Evolutionary conservation across 78 protist genomes (phyloP), one percentile per base, ranked within the genome.

Genomic region (Tieghemostelium lacteum): DNA sequence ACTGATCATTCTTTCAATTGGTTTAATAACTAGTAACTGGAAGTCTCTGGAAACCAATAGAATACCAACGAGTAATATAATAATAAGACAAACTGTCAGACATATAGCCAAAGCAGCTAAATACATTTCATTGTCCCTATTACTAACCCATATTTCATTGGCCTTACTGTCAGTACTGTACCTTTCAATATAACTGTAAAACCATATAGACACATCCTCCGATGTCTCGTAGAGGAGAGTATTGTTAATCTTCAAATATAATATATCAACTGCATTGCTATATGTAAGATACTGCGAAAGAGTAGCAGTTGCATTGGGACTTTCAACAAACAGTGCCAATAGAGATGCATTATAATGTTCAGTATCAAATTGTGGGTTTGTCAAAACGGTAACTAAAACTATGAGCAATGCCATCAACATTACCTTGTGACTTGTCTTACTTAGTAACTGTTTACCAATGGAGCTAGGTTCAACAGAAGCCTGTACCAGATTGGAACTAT

Each of bases 1-100:
- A 10, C 78, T 55, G 3, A 83, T 42, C 91, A 83, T 83, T 37
- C 91, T 45, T 42, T 83, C 91, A 24, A 83, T 83, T 42, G 91
- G 91, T 29, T 83, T 66, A 17, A 83, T 83, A 20, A 83, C 91
- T 17, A 83, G 37, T 0, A 19, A 0, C n/a, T 69, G 77, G 61
- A 83, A 83, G 57, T 83, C 70, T 1, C 63, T 24, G 6, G 91
- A 83, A 22, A 83, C 34, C 34, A 83, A 69, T 8, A 70, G 33
- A 0, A 69, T 69, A 17, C 78, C 91, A 66, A 83, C 14, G 4
- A 42, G 69, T 20, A 83, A 28, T 2, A 83, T 69, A 5, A 83
- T 69, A 12, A 83, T 66, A 29, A 83, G 39, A 52, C 91, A 69
- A n/a, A 55, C 54, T 37, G 91, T 83, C 76, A 83, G 28, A 36